Conservation (phyloP, 2,329 filamentous ascomycete genomes). For the Plenodomus tracheiphilus region DNA sequence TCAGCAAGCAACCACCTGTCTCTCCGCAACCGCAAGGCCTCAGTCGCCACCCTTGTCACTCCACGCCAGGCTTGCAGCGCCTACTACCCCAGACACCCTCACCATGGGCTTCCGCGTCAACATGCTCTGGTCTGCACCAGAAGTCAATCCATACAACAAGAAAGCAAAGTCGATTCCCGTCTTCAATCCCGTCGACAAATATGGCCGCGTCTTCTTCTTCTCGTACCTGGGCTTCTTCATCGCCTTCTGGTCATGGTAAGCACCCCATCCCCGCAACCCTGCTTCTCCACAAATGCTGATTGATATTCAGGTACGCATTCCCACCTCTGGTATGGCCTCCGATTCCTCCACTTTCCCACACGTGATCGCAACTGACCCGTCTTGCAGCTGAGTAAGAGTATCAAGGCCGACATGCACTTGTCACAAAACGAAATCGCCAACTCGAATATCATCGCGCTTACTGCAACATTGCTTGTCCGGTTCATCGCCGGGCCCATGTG, state of each 20-base stretch:
- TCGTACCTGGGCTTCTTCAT: slow-evolving; percentile 85
- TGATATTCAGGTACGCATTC: slow-evolving; percentile 74
- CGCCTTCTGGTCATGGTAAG: slow-evolving; percentile 79
- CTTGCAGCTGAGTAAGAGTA: slow-evolving; percentile 56
- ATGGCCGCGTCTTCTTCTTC: slow-evolving; percentile 90
- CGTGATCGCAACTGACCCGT: slow-evolving; percentile 49
- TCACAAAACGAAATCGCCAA: slow-evolving; percentile 74
- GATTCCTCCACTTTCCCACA: slow-evolving; percentile 6
- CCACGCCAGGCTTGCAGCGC: slow-evolving; percentile 5
- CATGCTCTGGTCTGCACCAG: slow-evolving; percentile 57
- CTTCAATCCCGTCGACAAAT: slow-evolving; percentile 75
- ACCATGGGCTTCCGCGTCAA: slow-evolving; percentile 41
- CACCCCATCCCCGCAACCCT: slow-evolving; percentile 8
- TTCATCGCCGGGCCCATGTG: slow-evolving; percentile 81
- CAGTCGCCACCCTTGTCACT: slow-evolving; percentile 10
- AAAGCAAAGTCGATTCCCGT: slow-evolving; percentile 81
- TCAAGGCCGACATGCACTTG: slow-evolving; percentile 76
- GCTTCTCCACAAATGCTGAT: slow-evolving; percentile 23
- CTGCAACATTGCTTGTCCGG: slow-evolving; percentile 67
- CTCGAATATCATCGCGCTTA: slow-evolving; percentile 84
- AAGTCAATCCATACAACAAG: slow-evolving; percentile 80
- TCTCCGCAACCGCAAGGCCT: slow-evolving; percentile 8
- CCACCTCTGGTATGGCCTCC: slow-evolving; percentile 68
- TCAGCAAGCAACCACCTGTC: slow-evolving; percentile 17
- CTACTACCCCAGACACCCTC: slow-evolving; percentile 4